Conservation (phyloP, 106 monocot genomes). For the Ottelia alismoides region DNA sequence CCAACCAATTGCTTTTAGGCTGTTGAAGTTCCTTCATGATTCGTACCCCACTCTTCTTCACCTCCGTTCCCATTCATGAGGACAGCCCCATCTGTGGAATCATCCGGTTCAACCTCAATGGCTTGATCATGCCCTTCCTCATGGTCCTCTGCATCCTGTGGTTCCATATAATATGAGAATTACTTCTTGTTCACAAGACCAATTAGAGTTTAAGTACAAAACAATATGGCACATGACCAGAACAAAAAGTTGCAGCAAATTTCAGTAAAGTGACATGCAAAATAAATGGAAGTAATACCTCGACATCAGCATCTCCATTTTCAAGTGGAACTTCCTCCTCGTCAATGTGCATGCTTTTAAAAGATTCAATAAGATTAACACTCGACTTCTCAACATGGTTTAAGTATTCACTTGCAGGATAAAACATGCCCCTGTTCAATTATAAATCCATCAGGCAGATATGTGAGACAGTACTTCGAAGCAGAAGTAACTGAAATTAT, state of each 20-base stretch:
- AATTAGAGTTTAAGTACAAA: background rate
- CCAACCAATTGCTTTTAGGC: constrained; percentile 60
- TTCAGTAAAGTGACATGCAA: background rate
- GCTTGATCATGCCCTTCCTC: constrained; percentile 34
- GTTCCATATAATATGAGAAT: too few species aligned
- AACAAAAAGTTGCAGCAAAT: background rate
- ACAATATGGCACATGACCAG: background rate
- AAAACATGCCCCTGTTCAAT: constrained; percentile 42
- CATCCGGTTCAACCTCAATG: constrained; percentile 55
- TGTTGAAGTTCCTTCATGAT: constrained; percentile 61
- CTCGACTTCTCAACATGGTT: constrained; percentile 36
- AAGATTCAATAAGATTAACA: constrained; percentile 59
- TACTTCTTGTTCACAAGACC: constrained; percentile 11
- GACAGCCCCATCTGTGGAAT: constrained; percentile 43
- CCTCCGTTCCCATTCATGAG: constrained; percentile 50
- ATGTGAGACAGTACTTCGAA: too few species aligned
- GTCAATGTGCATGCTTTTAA: constrained; percentile 65
- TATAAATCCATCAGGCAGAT: background rate
- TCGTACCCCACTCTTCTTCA: constrained; percentile 49
- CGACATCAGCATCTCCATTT: constrained; percentile 40
- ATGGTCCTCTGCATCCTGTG: constrained; percentile 10
- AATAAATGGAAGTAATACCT: background rate
- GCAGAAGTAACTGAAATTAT: background rate
- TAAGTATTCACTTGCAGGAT: constrained; percentile 51
- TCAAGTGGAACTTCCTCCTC: constrained; percentile 34